Evolutionary conservation across 352 stramenopile species (phyloP), one percentile per base, ranked within the genome.

Genomic region (Phytopythium ostracodes): DNA sequence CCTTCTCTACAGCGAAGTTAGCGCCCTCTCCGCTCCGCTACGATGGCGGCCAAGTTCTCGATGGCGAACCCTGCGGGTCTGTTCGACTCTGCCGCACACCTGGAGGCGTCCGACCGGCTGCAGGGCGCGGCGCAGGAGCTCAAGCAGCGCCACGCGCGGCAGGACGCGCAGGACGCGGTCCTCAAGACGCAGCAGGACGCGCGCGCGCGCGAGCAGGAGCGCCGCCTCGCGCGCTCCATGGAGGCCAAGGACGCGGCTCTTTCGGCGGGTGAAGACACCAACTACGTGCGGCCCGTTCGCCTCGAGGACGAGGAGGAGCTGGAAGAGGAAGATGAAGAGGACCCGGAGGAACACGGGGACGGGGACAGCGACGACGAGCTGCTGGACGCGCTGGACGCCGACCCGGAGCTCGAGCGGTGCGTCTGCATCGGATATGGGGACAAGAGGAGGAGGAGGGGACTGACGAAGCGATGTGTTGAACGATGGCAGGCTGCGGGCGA

Each of bases 21-120:
- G n/a, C n/a, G n/a, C n/a, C n/a, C n/a, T n/a, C n/a, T n/a, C n/a
- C n/a, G n/a, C n/a, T n/a, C n/a, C n/a, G n/a, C n/a, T n/a, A 74
- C 50, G 4, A 93, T 93, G 84, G 80, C 81, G 60, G 69, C 77
- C 40, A 93, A 93, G 59, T 93, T 93, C 52, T 88, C 79, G 36
- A 92, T 92, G 83, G 83, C 71, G 51, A 88, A 85, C 62, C 84
- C 75, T 5, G 87, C 79, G 2, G 79, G 81, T 43, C 73, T 92
- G 17, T 93, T 93, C 61, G 81, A 84, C 67, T 68, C 84, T 24
- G 78, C 71, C 44, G 79, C 83, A 29, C 84, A 93, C 57, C 58
- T 86, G 15, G 81, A 91, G 64, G 81, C 84, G 8, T 79, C 80
- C 17, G 81, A 90, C 56, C 81, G 84, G 43, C 87, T 93, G 81